These are phyloP conservation scores for Plenodomus tracheiphilus DNA, from an alignment of 2,329 filamentous ascomycete genomes.

Conservation along the genomic window DNA sequence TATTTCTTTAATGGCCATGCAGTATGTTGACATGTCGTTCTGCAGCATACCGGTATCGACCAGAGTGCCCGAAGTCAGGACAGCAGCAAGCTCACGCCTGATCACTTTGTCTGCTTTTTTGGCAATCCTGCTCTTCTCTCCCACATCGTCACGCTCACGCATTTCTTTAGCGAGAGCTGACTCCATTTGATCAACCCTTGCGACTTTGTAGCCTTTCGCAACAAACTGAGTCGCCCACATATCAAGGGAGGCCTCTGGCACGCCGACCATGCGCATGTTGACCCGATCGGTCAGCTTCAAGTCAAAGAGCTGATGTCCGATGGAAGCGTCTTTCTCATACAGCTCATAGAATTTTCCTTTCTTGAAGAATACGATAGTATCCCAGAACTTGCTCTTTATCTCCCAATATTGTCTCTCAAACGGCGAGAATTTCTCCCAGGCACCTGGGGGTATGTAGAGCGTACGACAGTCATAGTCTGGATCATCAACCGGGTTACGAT, in stretches of 20 bases:
- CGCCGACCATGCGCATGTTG: conserved; percentile 99
- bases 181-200: conserved; percentile 94
- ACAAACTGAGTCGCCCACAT: conserved; percentile 99
- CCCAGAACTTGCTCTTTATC: conserved; percentile 97
- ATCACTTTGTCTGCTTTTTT: conserved; percentile 85
- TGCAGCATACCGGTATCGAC: conserved; percentile 97
- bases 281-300: conserved; percentile 96
- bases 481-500: conserved; percentile 75
- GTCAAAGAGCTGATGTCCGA: conserved; percentile 95
- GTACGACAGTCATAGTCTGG: conserved; percentile 90
- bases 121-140: conserved; percentile 53
- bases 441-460: conserved; percentile 81
- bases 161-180: conserved; percentile 96
- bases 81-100: conserved; percentile 83
- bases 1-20: conserved; percentile 81
- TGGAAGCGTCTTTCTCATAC: conserved; percentile 95
- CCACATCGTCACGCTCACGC: conserved; percentile 78
- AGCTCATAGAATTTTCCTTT: conserved; percentile 99
- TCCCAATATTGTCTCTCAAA: conserved; percentile 99
- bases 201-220: conserved; percentile 96
- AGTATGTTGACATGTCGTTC: conserved; percentile 96
- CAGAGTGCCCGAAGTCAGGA: conserved; percentile 88
- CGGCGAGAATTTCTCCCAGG: conserved; percentile 81
- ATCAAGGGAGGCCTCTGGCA: conserved; percentile 92
- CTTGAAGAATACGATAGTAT: conserved; percentile 98